These are phyloP conservation scores for Byssochlamys sp. DNA, from an alignment of 2,329 filamentous ascomycete species.

Conservation along the genomic window DNA sequence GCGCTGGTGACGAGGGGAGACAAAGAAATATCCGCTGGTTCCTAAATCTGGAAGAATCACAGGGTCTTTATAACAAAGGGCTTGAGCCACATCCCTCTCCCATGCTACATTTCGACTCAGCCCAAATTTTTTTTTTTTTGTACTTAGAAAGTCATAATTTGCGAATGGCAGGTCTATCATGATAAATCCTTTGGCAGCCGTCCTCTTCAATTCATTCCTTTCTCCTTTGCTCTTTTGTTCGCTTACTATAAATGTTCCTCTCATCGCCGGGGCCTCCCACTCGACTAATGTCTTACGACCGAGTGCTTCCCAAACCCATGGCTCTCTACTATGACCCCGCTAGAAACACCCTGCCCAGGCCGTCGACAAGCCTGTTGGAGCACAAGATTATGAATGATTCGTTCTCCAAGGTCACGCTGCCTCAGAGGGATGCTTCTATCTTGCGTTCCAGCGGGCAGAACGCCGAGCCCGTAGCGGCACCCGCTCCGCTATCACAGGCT, in stretches of 20 bases:
- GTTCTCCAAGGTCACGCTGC: constrained; percentile 9
- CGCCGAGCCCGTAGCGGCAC: constrained; percentile 2
- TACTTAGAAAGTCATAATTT: constrained; percentile 6
- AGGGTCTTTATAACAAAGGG: constrained; percentile 8
- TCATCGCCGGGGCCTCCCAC: not conserved
- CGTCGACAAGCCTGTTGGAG: constrained; percentile 28
- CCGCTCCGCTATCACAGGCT: constrained; percentile 5
- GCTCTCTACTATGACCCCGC: constrained; percentile 33
- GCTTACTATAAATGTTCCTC: constrained; percentile 3
- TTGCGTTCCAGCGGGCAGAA: not conserved
- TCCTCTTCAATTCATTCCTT: constrained; percentile 8
- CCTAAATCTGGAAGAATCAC: constrained; percentile 6
- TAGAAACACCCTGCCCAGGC: constrained; percentile 22
- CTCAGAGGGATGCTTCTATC: not conserved
- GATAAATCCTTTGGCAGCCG: constrained; percentile 13
- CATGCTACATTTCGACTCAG: not conserved
- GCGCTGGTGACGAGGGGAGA: constrained; percentile 6
- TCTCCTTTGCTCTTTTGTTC: constrained; percentile 9
- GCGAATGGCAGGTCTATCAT: constrained; percentile 2
- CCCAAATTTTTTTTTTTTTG: not conserved
- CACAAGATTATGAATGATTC: constrained; percentile 35
- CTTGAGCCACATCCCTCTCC: constrained; percentile 3
- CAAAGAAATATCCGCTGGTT: constrained; percentile 8
- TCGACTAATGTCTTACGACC: constrained; percentile 37
- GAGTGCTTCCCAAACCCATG: constrained; percentile 37